phyloP scores from a whole-genome alignment of 805 yeast species.

The Vanderwaltozyma yarrowii region DNA sequence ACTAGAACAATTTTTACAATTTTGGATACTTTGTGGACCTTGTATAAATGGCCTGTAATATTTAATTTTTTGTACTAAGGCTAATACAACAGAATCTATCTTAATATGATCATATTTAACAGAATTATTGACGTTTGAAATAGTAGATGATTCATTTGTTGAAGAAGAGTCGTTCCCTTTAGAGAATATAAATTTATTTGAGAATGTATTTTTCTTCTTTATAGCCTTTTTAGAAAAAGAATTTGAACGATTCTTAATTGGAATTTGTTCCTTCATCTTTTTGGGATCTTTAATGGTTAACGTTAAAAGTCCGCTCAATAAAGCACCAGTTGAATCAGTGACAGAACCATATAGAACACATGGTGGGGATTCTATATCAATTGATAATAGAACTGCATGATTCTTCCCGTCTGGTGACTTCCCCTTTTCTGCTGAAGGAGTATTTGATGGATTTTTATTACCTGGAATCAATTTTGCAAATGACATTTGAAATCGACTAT shows the following conservation, averaged over 20 bases:
- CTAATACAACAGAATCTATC: slow-evolving; percentile 49
- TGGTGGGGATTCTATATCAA: slow-evolving; percentile 85
- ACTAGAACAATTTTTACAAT: slow-evolving; percentile 49
- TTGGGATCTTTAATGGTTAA: slow-evolving; percentile 36
- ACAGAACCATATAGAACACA: slow-evolving; percentile 74
- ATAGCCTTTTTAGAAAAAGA: background rate
- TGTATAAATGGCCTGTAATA: slow-evolving; percentile 62
- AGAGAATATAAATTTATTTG: no score
- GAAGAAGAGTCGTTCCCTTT: no score
- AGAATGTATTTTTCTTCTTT: background rate
- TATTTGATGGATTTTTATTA: background rate
- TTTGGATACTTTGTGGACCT: slow-evolving; percentile 36
- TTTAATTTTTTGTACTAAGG: slow-evolving; percentile 61
- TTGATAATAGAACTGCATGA: slow-evolving; percentile 38
- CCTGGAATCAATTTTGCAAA: background rate
- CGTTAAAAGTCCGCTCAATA: slow-evolving; percentile 68
- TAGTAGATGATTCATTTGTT: no score
- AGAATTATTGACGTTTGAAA: no score
- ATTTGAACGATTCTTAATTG: background rate
- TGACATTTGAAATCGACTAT: background rate
- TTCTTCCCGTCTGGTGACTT: background rate
- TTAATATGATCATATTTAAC: slow-evolving; percentile 24
- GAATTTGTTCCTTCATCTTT: slow-evolving; percentile 15
- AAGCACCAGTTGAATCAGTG: slow-evolving; percentile 71
- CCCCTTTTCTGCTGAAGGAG: background rate